phyloP scores from a whole-genome alignment of 1,139 yeast species.

The Saccharomyces pastorianus region DNA sequence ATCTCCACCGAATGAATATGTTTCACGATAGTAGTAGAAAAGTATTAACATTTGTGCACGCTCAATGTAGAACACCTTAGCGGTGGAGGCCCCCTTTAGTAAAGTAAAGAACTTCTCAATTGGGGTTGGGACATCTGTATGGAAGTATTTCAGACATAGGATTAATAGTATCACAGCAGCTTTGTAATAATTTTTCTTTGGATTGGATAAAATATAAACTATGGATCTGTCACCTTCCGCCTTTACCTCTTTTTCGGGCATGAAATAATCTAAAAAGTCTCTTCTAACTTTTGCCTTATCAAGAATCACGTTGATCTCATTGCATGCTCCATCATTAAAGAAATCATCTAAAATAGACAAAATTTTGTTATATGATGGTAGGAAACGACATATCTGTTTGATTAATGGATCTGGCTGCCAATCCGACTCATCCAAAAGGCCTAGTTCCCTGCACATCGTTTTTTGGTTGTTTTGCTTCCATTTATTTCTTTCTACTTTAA shows the following conservation, averaged over 20 bases:
- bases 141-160: conserved; percentile 15
- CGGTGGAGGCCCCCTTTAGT: conserved; percentile 18
- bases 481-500: conserved; percentile 17
- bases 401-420: conserved; percentile 7
- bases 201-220: conserved; percentile 9
- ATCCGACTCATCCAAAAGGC: conserved; percentile 1
- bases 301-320: conserved; percentile 14
- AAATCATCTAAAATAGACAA: conserved; percentile 10
- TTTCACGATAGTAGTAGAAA: conserved; percentile 15
- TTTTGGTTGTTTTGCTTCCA: conserved; percentile 15
- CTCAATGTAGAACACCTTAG: conserved; percentile 22
- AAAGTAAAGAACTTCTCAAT: conserved; percentile 14
- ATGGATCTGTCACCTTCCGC: conserved; percentile 8
- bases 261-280: conserved; percentile 17
- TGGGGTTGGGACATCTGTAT: conserved; percentile 13
- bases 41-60: conserved; percentile 25
- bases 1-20: conserved; percentile 26
- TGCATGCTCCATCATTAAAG: conserved; percentile 17
- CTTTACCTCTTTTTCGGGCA: conserved; percentile 7
- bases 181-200: conserved; percentile 19
- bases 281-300: conserved; percentile 19
- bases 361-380: conserved; percentile 22
- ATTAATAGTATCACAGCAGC: conserved; percentile 23
- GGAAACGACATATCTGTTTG: conserved; percentile 12
- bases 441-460: conserved; percentile 6